Percentiles rank a stretch among this genome's conserved stretches.
Evolutionary conservation across 306 rosid genomes (phyloP).

Genomic region (Dicorynia guianensis): DNA sequence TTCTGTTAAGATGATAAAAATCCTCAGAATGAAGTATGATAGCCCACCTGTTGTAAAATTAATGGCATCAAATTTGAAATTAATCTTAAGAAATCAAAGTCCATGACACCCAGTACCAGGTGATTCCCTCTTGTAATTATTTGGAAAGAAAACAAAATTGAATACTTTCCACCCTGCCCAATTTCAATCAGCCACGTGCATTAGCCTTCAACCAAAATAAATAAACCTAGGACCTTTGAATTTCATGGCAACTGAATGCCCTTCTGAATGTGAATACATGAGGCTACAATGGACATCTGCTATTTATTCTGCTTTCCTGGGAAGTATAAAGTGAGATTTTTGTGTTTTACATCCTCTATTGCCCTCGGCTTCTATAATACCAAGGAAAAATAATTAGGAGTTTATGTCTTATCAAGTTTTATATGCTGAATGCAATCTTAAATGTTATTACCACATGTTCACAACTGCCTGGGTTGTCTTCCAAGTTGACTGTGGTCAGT

Average conservation of each 20-base stretch:
- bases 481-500: conserved; percentile 7
- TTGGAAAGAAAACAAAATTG: conserved; percentile 11
- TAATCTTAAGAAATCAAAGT: not conserved
- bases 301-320: not conserved
- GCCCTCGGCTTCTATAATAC: no score
- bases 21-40: conserved; percentile 19
- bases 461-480: not conserved
- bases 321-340: not conserved
- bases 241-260: not conserved
- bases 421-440: not conserved
- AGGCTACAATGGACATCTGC: not conserved
- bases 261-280: not conserved
- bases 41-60: conserved; percentile 8
- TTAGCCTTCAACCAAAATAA: not conserved
- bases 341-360: no score
- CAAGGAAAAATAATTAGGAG: no score
- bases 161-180: conserved; percentile 1
- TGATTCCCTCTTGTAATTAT: conserved; percentile 1
- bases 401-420: not conserved
- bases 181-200: not conserved
- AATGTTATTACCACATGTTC: not conserved
- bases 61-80: conserved; percentile 30
- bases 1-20: conserved; percentile 22
- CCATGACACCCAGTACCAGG: not conserved
- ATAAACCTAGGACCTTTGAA: not conserved